phyloP scores from a whole-genome alignment of 306 rosid species.

The Vigna hirtella region DNA sequence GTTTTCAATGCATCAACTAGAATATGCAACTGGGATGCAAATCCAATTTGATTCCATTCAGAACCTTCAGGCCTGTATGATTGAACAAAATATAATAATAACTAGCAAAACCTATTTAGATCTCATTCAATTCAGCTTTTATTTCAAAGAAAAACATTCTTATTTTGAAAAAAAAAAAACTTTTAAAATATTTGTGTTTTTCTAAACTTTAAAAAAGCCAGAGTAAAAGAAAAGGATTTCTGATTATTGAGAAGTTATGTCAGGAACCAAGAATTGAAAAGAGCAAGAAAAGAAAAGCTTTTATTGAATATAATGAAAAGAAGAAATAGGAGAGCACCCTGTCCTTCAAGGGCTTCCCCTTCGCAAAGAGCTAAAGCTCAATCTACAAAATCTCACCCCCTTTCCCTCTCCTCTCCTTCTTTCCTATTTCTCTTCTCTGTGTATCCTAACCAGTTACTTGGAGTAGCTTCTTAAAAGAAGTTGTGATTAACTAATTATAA shows the following conservation, averaged over 20 bases:
- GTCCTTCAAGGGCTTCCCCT: no score
- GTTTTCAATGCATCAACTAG: conserved; percentile 65
- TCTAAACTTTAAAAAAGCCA: neutral
- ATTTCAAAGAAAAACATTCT: neutral
- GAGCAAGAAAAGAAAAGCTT: no score
- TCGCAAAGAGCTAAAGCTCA: no score
- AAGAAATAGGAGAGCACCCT: no score
- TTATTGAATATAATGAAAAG: no score
- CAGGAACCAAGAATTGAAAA: no score
- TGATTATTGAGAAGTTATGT: neutral
- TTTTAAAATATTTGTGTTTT: neutral
- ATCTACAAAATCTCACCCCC: no score
- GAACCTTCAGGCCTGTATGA: conserved; percentile 57
- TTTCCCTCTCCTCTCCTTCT: no score
- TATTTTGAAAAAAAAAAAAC: neutral
- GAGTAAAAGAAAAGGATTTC: neutral
- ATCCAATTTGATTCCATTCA: conserved; percentile 59
- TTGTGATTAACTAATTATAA: neutral
- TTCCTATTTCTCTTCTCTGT: no score
- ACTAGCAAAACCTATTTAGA: conserved; percentile 15
- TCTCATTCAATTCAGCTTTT: neutral
- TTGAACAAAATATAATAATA: conserved; percentile 22
- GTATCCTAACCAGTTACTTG: neutral
- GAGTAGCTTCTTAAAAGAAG: neutral
- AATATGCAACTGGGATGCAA: conserved; percentile 69